phyloP scores from a whole-genome alignment of 305 asterid species.

The Solanum hybrid region DNA sequence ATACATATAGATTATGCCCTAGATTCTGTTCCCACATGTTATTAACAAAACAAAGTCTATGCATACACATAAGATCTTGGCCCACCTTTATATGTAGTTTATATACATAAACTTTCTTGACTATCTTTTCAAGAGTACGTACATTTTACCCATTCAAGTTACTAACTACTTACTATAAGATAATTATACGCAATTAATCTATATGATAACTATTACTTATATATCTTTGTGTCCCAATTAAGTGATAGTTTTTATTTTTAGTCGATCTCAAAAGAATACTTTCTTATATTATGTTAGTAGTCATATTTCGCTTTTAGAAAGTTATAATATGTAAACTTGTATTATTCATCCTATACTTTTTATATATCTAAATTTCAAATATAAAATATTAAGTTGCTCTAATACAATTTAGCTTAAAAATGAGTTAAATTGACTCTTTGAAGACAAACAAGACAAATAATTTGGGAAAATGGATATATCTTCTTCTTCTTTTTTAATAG shows the following conservation, averaged over 20 bases:
- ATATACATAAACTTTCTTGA: not conserved
- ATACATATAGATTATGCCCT: not conserved
- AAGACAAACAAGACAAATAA: not conserved
- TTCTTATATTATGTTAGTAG: not conserved
- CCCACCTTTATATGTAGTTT: not conserved
- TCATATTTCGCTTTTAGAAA: not conserved
- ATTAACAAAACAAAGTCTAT: not conserved
- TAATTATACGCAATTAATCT: not conserved
- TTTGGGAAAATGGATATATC: not conserved
- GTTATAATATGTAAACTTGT: too few species aligned
- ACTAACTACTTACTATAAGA: not conserved
- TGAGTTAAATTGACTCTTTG: not conserved
- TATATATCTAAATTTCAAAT: not conserved
- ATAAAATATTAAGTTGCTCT: not conserved
- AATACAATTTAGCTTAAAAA: not conserved
- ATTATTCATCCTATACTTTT: not conserved
- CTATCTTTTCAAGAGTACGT: not conserved
- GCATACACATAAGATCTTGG: not conserved
- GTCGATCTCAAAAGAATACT: not conserved
- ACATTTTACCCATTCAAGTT: not conserved
- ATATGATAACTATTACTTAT: not conserved
- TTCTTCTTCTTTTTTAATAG: not conserved
- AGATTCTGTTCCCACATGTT: not conserved
- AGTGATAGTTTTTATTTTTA: not conserved
- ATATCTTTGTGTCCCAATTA: not conserved